phyloP scores from a whole-genome alignment of 768 basidiomycete species.

The Cystoderma amianthinum region DNA sequence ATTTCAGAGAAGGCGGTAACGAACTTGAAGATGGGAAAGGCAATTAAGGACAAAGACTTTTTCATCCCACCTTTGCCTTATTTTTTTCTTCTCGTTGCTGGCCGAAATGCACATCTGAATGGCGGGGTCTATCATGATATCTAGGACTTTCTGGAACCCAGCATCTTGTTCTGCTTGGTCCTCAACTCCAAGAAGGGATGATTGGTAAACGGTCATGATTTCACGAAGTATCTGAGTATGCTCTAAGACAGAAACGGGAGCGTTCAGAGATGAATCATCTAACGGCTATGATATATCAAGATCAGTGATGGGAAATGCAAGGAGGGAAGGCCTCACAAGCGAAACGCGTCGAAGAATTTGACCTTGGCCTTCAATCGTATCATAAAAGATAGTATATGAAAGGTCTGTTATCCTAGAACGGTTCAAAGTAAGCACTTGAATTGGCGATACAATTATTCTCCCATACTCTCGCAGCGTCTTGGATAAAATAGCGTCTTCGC shows the following conservation, averaged over 20 bases:
- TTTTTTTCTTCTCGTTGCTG: constrained; percentile 55
- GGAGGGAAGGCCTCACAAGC: constrained; percentile 32
- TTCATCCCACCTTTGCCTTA: constrained; percentile 67
- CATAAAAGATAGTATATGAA: constrained; percentile 82
- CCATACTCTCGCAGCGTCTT: constrained; percentile 74
- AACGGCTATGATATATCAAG: constrained; percentile 40
- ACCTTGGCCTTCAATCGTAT: constrained; percentile 81
- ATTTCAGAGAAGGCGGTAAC: constrained; percentile 10
- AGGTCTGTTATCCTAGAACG: constrained; percentile 66
- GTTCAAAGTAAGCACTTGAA: not conserved
- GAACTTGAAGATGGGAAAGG: constrained; percentile 72
- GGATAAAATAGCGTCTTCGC: constrained; percentile 72
- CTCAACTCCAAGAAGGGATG: constrained; percentile 71
- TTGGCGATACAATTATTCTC: constrained; percentile 1
- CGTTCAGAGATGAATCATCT: constrained; percentile 64
- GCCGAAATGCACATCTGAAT: constrained; percentile 66
- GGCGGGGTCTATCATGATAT: constrained; percentile 81
- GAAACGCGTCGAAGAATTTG: constrained; percentile 50
- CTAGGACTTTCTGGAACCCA: constrained; percentile 67
- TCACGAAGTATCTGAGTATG: constrained; percentile 81
- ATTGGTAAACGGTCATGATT: constrained; percentile 84
- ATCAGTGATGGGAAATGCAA: not conserved
- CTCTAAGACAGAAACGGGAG: constrained; percentile 77
- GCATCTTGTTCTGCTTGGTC: constrained; percentile 29
- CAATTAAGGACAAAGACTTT: constrained; percentile 85